phyloP scores from a whole-genome alignment of 805 yeast species.

The Lachancea meyersii region DNA sequence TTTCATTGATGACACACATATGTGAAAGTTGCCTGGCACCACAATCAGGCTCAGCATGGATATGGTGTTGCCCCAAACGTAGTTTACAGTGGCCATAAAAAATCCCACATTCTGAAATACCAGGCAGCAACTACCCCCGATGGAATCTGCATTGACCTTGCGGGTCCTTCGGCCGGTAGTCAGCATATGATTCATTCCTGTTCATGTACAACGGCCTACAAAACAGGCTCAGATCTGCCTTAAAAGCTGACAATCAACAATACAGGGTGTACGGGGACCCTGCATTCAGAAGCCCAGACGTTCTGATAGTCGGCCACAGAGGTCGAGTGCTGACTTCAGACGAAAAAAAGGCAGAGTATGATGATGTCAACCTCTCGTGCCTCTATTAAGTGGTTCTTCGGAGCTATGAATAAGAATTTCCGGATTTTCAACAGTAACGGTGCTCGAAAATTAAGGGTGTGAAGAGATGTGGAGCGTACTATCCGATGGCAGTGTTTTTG shows the following conservation, averaged over 20 bases:
- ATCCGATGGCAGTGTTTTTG: conserved; percentile 4
- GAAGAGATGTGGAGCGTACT: conserved; percentile 3
- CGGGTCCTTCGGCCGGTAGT: conserved; percentile 1
- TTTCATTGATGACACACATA: conserved; percentile 1
- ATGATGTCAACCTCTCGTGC: conserved; percentile 1
- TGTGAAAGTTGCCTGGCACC: background rate
- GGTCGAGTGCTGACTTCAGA: conserved; percentile 2
- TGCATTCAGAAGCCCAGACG: conserved; percentile 1
- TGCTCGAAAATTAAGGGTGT: conserved; percentile 5
- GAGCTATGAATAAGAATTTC: conserved; percentile 3
- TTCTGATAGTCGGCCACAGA: background rate
- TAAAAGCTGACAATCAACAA: background rate
- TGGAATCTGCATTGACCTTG: conserved; percentile 2
- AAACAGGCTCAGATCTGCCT: background rate
- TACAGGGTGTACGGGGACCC: conserved; percentile 4
- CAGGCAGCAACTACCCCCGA: conserved; percentile 5
- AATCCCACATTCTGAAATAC: background rate
- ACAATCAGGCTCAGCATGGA: background rate
- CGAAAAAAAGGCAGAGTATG: background rate
- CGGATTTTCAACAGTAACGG: background rate
- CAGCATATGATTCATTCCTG: conserved; percentile 4
- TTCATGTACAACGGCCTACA: conserved; percentile 1
- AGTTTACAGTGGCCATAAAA: conserved; percentile 3
- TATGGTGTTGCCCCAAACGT: background rate
- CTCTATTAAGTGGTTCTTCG: conserved; percentile 5